Base-by-base conservation (phyloP, 768 basidiomycete genomes). In the Psilocybe sp. region DNA sequence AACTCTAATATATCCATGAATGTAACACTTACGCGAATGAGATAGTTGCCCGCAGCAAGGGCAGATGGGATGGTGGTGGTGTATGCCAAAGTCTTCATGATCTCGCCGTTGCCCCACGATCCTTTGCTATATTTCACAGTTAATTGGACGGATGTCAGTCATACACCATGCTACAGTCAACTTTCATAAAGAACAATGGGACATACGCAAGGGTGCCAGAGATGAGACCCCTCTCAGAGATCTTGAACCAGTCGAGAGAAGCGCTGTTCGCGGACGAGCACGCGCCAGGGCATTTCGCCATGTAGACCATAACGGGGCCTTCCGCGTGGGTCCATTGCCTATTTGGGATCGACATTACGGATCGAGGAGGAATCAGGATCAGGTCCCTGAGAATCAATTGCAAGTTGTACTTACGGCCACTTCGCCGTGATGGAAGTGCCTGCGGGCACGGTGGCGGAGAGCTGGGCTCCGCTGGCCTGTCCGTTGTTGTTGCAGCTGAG, bases 401-500 rank as follows among this genome's bases (percentile, higher is more conserved):
- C 20, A 40, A 39, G 4, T 35, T 28, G 23, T 39, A 52, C 60
- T 35, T 60, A 67, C 63, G 54, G 54, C 69, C 69, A 72, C 51
- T 66, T 67, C 31, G 70, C 70, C 3, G 64, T 65, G 56, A 72
- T 62, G 3, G 56, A 46, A 11, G 62, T 61, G 20, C 69, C 69
- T 36, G 67, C 68, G 20, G 61, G 50, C 23, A 72, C 67, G 28
- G 64, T 67, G 14, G 70, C 70, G 7, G 66, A 64, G 47, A 67
- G 63, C 34, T 72, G 70, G 14, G 55, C 54, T 11, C 50, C 56
- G 14, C 62, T 57, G 13, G 68, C 58, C 40, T 63, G 62, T 8
- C 68, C 68, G 48, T 69, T 69, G 59, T 69, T 63, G 62, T 72
- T 70, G 57, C 69, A 72, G 52, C 64, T 61, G 31, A 70, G 60